phyloP scores from a whole-genome alignment of 2,329 filamentous ascomycete species.

The Colletotrichum sp. region DNA sequence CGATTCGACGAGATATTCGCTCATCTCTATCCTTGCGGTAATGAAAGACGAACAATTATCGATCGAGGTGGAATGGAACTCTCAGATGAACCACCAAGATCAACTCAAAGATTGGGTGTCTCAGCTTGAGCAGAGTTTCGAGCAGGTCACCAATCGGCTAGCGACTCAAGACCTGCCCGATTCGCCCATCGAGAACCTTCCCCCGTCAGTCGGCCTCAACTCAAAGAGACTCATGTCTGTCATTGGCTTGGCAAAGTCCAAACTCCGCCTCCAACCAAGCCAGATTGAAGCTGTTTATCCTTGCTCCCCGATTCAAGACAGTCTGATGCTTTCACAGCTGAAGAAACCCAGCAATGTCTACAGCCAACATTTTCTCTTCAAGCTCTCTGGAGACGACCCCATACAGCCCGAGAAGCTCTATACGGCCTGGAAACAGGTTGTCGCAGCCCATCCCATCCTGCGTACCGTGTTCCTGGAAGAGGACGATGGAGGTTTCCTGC shows the following conservation, averaged over 20 bases:
- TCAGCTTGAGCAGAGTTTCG: background rate
- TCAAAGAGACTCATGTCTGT: background rate
- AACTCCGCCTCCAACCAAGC: background rate
- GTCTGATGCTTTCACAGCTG: slow-evolving; percentile 9
- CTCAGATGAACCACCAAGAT: background rate
- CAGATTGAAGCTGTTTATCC: slow-evolving; percentile 1
- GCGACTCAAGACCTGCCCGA: background rate
- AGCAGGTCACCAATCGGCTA: background rate
- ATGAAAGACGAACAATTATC: background rate
- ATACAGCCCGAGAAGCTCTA: background rate
- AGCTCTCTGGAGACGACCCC: background rate
- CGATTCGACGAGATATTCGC: background rate
- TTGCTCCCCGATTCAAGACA: slow-evolving; percentile 10
- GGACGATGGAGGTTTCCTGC: background rate
- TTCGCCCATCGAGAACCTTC: background rate
- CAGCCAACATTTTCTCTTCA: slow-evolving; percentile 3
- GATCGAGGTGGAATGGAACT: slow-evolving; percentile 5
- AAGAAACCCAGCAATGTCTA: background rate
- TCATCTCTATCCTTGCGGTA: background rate
- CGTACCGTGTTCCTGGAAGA: background rate
- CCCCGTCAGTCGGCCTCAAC: background rate
- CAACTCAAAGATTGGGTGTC: background rate
- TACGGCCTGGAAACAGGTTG: background rate
- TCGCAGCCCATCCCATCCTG: background rate
- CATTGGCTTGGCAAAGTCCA: background rate